Evolutionary conservation across 345 rosid species (phyloP), one percentile per base, ranked within the genome.

Genomic region (Moricandia moricandioides): DNA sequence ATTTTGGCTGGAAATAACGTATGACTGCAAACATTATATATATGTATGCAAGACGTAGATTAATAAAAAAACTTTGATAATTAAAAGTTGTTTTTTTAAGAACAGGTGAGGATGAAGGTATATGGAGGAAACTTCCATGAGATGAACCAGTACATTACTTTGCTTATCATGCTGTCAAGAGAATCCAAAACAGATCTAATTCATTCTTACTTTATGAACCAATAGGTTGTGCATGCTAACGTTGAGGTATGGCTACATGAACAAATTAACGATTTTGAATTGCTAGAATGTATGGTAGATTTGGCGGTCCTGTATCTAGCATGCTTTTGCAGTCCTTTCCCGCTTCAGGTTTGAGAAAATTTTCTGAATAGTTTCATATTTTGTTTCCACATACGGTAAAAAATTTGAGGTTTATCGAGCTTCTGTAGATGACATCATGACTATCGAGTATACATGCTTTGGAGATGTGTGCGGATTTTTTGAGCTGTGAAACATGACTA

Each of bases 401-500:
- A 34, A 39, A 11, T 69, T 88, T 70, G 90, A 92, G 76, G 79
- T 83, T 18, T 63, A 82, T 82, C 79, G 87, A 72, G 82, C 79
- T 60, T 83, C 91, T 17, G 35, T 54, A 29, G 88, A 88, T 74
- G 87, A 87, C 31, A 83, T 86, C 65, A 89, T 83, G 86, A 88
- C 83, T 37, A 89, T 90, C 62, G 97, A 95, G 82, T 87, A 84
- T 63, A 87, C 79, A 80, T 92, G 92, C 77, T 79, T 92, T 7
- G 97, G 98, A 18, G 99, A 95, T 82, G 92, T 92, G 45, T 39
- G 26, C 83, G 99, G 72, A 85, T 95, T 49, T 64, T 95, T 55
- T 88, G 97, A 75, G 81, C 86, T 39, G 70, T 95, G 81, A 82
- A 77, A 62, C 97, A 95, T 78, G 76, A 97, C 37, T 92, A 92